These are phyloP conservation scores for Tetracladium marchalianum DNA, from an alignment of 495 filamentous ascomycete species.

Conservation along the genomic window DNA sequence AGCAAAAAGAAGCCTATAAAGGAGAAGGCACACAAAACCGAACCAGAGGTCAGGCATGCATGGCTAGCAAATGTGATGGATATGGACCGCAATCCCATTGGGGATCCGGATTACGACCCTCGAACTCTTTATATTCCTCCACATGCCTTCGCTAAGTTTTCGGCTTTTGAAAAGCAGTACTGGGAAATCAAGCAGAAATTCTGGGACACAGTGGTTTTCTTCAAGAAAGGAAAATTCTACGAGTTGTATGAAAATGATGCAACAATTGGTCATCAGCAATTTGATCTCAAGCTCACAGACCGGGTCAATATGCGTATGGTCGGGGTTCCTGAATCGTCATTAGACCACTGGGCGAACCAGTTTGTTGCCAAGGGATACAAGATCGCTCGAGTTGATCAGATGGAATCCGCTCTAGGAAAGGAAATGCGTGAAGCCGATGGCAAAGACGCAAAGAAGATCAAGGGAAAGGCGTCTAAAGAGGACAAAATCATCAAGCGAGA, in stretches of 20 bases:
- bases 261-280: slow-evolving; percentile 91
- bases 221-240: slow-evolving; percentile 99
- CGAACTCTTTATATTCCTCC: slow-evolving; percentile 82
- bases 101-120: slow-evolving; percentile 89
- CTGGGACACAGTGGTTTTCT: slow-evolving; percentile 97
- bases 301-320: slow-evolving; percentile 99
- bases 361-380: slow-evolving; percentile 93
- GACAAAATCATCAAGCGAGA: slow-evolving; percentile 93
- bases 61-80: slow-evolving; percentile 86
- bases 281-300: slow-evolving; percentile 96
- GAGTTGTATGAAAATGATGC: slow-evolving; percentile 98
- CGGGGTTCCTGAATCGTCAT: slow-evolving; percentile 81
- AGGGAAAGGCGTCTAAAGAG: slow-evolving; percentile 47
- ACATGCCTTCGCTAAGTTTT: slow-evolving; percentile 64
- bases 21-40: slow-evolving; percentile 63
- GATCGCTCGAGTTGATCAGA: slow-evolving; percentile 92
- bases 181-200: slow-evolving; percentile 99
- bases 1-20: slow-evolving; percentile 46
- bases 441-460: slow-evolving; percentile 21
- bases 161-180: slow-evolving; percentile 94
- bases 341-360: slow-evolving; percentile 89
- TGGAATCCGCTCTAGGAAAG: slow-evolving; percentile 89
- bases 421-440: slow-evolving; percentile 88
- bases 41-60: slow-evolving; percentile 72
- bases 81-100: slow-evolving; percentile 66